Evolutionary conservation across 441 rosid species (phyloP).

Genomic region (Dalechampia spathulata): DNA sequence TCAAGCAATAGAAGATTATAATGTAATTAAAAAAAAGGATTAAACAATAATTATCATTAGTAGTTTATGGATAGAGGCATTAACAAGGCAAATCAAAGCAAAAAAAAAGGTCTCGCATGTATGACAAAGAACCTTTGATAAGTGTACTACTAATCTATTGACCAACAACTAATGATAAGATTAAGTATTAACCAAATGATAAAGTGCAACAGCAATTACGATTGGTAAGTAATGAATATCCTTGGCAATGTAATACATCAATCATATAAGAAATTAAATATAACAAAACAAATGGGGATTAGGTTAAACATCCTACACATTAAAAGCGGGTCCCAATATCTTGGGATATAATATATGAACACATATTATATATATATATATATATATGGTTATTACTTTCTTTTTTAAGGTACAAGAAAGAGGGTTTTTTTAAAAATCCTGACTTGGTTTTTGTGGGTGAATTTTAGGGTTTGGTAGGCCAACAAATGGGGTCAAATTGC

Average conservation of each 20-base stretch:
- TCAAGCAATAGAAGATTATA: not conserved
- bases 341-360: not conserved
- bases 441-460: not conserved
- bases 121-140: no score
- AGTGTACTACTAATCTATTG: no score
- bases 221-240: no score
- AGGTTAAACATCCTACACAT: no score
- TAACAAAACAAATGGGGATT: no score
- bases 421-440: slow-evolving; percentile 1
- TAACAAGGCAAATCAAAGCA: slow-evolving; percentile 22
- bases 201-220: no score
- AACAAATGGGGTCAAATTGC: not conserved
- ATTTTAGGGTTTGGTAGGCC: slow-evolving; percentile 11
- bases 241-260: no score
- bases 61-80: slow-evolving; percentile 10
- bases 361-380: not conserved
- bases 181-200: no score
- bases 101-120: no score
- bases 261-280: no score
- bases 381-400: not conserved
- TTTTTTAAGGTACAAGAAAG: not conserved
- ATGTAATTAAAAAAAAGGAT: not conserved
- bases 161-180: no score
- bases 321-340: slow-evolving; percentile 1
- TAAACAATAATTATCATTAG: slow-evolving; percentile 12